Conservation (phyloP, 2,329 filamentous ascomycete species). For the Dactylella cylindrospora region DNA sequence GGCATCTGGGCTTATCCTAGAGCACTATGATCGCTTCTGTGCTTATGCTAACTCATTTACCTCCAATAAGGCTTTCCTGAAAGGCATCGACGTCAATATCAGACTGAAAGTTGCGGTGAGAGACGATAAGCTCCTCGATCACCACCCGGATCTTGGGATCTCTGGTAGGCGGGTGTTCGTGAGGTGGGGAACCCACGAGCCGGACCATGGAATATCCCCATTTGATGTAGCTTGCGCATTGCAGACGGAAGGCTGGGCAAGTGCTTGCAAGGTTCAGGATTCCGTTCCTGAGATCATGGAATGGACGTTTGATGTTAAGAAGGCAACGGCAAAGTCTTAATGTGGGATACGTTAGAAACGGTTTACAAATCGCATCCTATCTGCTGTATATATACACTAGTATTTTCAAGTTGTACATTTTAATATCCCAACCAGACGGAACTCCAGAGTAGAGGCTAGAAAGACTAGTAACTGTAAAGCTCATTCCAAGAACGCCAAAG, state of each 20-base stretch:
- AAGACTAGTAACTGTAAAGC: no score
- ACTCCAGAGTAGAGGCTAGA: not conserved
- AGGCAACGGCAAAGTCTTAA: no score
- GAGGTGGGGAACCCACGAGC: constrained; percentile 26
- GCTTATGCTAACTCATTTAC: no score
- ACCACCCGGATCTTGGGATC: constrained; percentile 18
- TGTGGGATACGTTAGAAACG: no score
- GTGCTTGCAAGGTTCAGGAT: constrained; percentile 23
- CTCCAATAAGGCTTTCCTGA: no score
- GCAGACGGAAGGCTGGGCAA: constrained; percentile 27
- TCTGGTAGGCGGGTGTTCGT: constrained; percentile 24
- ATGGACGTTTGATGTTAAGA: constrained; percentile 23
- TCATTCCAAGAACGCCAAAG: no score
- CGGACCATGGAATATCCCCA: constrained; percentile 20
- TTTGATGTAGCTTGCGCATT: constrained; percentile 24
- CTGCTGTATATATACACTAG: not conserved
- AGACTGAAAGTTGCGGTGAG: no score
- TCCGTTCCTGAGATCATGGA: constrained; percentile 24
- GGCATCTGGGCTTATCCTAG: no score
- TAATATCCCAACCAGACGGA: not conserved
- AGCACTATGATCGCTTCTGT: no score
- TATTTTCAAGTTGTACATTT: not conserved
- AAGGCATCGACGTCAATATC: constrained; percentile 25
- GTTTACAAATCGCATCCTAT: no score
- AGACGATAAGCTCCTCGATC: no score